A percentile compares a stretch with the other conserved stretches of the same genome.
phyloP scores from a whole-genome alignment of 345 rosid genomes.

The Bruguiera gymnorhiza region DNA sequence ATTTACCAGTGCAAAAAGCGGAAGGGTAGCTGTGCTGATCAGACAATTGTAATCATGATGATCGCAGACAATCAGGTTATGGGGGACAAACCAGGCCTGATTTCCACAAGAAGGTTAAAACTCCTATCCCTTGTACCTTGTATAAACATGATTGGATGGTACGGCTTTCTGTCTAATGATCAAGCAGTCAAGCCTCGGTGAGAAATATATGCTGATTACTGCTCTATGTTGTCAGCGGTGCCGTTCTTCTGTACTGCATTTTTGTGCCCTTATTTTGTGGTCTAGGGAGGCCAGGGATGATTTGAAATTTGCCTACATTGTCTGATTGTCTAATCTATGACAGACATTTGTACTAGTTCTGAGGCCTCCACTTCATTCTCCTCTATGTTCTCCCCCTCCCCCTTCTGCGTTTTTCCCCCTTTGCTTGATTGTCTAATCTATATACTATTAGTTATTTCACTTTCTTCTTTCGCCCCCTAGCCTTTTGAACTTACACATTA shows the following conservation, averaged over 20 bases:
- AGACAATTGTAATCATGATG: slow-evolving; percentile 21
- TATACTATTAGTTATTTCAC: too few relatives aligned
- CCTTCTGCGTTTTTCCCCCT: too few relatives aligned
- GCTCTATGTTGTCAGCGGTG: neutral
- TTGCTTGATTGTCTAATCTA: too few relatives aligned
- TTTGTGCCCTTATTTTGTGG: neutral
- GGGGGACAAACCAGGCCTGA: slow-evolving; percentile 32
- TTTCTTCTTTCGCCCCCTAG: too few relatives aligned
- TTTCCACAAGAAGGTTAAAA: slow-evolving; percentile 27
- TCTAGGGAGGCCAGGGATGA: slow-evolving; percentile 2
- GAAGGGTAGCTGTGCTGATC: slow-evolving; percentile 20
- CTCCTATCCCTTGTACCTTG: too few relatives aligned
- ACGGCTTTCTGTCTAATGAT: too few relatives aligned
- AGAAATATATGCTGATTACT: neutral
- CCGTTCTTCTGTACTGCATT: too few relatives aligned
- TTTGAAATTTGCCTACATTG: slow-evolving; percentile 11
- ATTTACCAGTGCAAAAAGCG: slow-evolving; percentile 23
- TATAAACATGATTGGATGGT: neutral
- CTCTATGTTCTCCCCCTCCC: too few relatives aligned
- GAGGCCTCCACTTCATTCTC: neutral
- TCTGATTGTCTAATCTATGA: slow-evolving; percentile 11
- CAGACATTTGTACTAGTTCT: neutral
- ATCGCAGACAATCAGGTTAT: slow-evolving; percentile 27
- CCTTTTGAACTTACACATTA: too few relatives aligned
- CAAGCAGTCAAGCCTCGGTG: too few relatives aligned